A percentile compares a stretch with the other conserved stretches of the same genome.
phyloP scores from a whole-genome alignment of 495 filamentous ascomycete genomes.

The Penicillium fimorum region DNA sequence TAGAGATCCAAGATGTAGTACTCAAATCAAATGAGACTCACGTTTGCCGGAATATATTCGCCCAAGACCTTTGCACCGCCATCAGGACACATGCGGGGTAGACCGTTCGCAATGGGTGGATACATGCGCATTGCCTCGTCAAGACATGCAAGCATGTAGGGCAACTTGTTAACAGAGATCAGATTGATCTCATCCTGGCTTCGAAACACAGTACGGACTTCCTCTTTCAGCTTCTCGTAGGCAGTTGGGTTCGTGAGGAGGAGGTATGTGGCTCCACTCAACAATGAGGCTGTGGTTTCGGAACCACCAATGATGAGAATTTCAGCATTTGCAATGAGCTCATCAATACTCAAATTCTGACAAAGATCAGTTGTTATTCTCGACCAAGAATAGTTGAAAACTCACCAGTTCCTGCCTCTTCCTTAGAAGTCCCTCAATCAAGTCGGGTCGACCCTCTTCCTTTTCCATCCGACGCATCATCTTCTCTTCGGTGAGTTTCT shows the following conservation, averaged over 20 bases:
- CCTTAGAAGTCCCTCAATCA: slow-evolving; percentile 51
- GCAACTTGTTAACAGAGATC: slow-evolving; percentile 40
- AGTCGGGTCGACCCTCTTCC: slow-evolving; percentile 40
- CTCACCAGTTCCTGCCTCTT: slow-evolving; percentile 45
- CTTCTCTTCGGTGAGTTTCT: slow-evolving; percentile 36
- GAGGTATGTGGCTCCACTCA: slow-evolving; percentile 53
- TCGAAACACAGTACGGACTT: slow-evolving; percentile 52
- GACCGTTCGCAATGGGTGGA: slow-evolving; percentile 50
- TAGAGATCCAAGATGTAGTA: not conserved
- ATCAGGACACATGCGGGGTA: slow-evolving; percentile 45
- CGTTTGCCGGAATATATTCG: slow-evolving; percentile 38
- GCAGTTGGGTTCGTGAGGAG: slow-evolving; percentile 46
- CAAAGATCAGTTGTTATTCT: not conserved
- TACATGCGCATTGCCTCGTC: slow-evolving; percentile 60
- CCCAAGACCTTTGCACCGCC: slow-evolving; percentile 49
- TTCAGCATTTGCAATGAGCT: slow-evolving; percentile 40
- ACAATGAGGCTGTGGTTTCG: slow-evolving; percentile 59
- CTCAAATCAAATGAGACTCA: slow-evolving; percentile 11
- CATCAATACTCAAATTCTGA: slow-evolving; percentile 39
- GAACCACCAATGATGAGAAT: slow-evolving; percentile 54
- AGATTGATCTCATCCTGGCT: slow-evolving; percentile 55
- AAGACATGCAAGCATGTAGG: slow-evolving; percentile 56
- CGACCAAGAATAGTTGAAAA: not conserved
- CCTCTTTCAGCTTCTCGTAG: slow-evolving; percentile 43
- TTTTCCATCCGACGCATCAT: slow-evolving; percentile 41